These are phyloP conservation scores for Musa balbisiana DNA, from an alignment of 202 grass and related monocot species.

Conservation along the genomic window DNA sequence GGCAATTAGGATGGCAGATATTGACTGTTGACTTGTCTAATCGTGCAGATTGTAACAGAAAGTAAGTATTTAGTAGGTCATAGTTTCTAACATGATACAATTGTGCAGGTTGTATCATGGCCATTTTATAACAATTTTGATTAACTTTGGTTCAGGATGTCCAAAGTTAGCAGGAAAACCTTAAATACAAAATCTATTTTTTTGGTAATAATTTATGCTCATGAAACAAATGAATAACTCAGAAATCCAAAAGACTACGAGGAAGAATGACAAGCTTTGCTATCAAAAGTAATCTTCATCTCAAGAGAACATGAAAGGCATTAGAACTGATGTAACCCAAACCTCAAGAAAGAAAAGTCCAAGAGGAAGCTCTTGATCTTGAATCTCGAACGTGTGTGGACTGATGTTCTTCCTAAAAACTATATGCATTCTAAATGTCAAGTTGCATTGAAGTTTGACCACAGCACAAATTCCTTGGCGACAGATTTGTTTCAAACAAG, in stretches of 20 bases:
- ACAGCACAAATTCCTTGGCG: neutral
- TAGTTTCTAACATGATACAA: too few relatives aligned
- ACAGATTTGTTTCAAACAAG: slow-evolving; percentile 79
- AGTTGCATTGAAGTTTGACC: neutral
- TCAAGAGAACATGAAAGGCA: neutral
- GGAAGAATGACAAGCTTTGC: neutral
- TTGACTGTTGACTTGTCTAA: slow-evolving; percentile 63
- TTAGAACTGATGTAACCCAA: neutral
- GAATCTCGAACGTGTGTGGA: neutral
- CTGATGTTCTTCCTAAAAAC: neutral
- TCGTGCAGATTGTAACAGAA: slow-evolving; percentile 64
- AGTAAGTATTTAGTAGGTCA: slow-evolving; percentile 32
- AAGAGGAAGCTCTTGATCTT: neutral
- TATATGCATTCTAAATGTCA: neutral
- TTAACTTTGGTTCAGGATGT: neutral
- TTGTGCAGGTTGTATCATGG: too few relatives aligned
- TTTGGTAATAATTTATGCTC: neutral
- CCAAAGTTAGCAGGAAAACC: too few relatives aligned
- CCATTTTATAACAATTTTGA: neutral
- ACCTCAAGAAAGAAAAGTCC: neutral
- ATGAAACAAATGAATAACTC: neutral
- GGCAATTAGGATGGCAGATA: slow-evolving; percentile 76
- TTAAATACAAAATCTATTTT: too few relatives aligned
- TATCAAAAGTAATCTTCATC: neutral
- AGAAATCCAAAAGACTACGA: neutral